These are phyloP conservation scores for Paramecium pentaurelia DNA, from an alignment of 73 alveolate genomes.

Conservation along the genomic window DNA sequence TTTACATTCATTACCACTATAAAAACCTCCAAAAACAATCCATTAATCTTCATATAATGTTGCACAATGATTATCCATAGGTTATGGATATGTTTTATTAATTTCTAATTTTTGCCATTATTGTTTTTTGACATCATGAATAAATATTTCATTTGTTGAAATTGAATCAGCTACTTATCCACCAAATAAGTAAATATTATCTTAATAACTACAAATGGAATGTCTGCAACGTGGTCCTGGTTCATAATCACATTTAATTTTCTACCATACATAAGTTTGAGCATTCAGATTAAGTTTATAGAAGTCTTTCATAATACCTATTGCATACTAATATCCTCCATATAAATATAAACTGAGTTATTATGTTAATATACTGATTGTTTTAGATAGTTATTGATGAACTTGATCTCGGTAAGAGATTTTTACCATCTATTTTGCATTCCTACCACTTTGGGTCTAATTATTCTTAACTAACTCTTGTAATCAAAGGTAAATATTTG, in stretches of 20 bases:
- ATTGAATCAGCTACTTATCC: neutral
- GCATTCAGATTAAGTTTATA: neutral
- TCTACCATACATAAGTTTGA: neutral
- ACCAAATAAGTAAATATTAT: slow-evolving; percentile 12
- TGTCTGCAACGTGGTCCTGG: slow-evolving; percentile 36
- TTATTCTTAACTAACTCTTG: slow-evolving; percentile 2
- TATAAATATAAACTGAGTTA: neutral
- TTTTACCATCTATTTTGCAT: slow-evolving; percentile 49
- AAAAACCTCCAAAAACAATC: slow-evolving; percentile 1
- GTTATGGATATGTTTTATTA: neutral
- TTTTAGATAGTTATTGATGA: slow-evolving; percentile 15
- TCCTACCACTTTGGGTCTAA: slow-evolving; percentile 58
- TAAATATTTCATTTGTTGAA: neutral
- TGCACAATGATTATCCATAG: neutral
- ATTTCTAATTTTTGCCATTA: neutral
- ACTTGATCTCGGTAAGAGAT: slow-evolving; percentile 6
- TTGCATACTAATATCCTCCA: slow-evolving; percentile 8
- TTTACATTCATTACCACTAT: neutral
- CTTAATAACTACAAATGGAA: neutral
- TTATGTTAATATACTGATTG: slow-evolving; percentile 34
- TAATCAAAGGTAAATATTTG: slow-evolving; percentile 14
- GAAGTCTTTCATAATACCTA: neutral
- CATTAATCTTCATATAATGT: neutral
- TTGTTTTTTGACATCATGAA: neutral
- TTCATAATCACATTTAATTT: neutral